Evolutionary conservation across 495 filamentous ascomycete species (phyloP), one percentile per base, ranked within the genome.

Genomic region (Xylaria cubensis): DNA sequence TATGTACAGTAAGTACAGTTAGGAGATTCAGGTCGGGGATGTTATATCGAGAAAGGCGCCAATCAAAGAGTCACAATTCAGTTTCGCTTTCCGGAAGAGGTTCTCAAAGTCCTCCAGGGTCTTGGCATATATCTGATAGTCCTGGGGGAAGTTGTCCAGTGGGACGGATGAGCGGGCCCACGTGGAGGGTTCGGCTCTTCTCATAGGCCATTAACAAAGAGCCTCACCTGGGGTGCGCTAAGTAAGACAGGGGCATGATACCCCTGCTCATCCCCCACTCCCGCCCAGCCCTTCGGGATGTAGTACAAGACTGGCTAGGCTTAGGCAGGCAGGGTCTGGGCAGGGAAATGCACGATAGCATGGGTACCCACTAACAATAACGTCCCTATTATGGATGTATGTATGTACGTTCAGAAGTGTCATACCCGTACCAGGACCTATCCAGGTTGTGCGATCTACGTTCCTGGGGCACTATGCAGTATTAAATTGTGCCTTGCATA

Each of bases 211-310:
- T 21, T 21, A 34, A 6, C 24, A 29, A 42, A 41, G 65, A 67
- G 65, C 65, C 65, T 67, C 65, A 67, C 48, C 64, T 67, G 46
- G 64, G 64, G 64, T 53, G 29, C 19, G 42, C 62, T 50, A 50
- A 44, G 26, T 42, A 34, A 50, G 39, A 64, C 44, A 64, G 41
- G 61, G 34, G n/a, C 3, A 29, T 2, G 4, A 13, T 42, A 8
- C 19, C 61, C 63, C 42, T 50, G 42, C 5, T 8, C 19, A 19
- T 44, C 63, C 63, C 63, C 63, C 63, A 64, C 63, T 65, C 15
- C 44, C 24, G 63, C 63, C 63, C 63, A 65, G 63, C 46, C 46
- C 64, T 67, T 67, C 29, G 64, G 46, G 26, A 67, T 7, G 42
- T 65, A 65, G 61, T 29, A 44, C 61, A 61, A 39, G 1, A 61